These are phyloP conservation scores for Boletus fagicola DNA, from an alignment of 768 basidiomycete species.

Conservation along the genomic window DNA sequence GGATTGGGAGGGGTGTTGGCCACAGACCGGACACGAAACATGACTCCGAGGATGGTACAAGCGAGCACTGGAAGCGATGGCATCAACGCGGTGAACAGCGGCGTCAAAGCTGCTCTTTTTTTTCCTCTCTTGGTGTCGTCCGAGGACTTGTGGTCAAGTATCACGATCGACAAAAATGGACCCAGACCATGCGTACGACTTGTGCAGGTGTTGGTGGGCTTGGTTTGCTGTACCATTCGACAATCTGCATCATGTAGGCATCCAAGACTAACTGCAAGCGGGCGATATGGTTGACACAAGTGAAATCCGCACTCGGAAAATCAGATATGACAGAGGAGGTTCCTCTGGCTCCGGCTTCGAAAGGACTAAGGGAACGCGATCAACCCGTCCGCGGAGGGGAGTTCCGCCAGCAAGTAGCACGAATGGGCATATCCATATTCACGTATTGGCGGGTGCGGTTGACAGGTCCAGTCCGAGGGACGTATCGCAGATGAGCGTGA, in stretches of 20 bases:
- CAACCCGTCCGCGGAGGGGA: constrained; percentile 28
- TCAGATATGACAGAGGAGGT: constrained; percentile 7
- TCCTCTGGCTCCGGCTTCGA: constrained; percentile 15
- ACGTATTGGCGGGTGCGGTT: constrained; percentile 6
- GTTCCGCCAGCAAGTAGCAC: constrained; percentile 5
- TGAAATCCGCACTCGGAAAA: constrained; percentile 4
- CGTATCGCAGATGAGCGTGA: constrained; percentile 23
- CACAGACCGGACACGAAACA: background rate
- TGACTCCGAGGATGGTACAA: background rate
- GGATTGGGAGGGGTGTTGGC: background rate
- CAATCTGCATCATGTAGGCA: background rate
- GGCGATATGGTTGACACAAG: constrained; percentile 2
- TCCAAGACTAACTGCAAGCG: background rate
- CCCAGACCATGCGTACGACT: background rate
- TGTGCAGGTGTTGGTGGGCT: background rate
- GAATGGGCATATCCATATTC: background rate
- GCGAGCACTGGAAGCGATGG: background rate
- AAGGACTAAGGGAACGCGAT: constrained; percentile 16
- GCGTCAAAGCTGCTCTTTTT: background rate
- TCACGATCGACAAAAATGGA: background rate
- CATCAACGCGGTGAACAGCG: background rate
- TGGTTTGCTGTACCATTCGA: background rate
- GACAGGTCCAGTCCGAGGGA: constrained; percentile 15
- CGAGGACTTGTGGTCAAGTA: background rate
- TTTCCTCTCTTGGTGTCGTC: background rate